Evolutionary conservation across 1,284 basidiomycete genomes (phyloP).

Genomic region (Austroboletus novae-zelandiae): DNA sequence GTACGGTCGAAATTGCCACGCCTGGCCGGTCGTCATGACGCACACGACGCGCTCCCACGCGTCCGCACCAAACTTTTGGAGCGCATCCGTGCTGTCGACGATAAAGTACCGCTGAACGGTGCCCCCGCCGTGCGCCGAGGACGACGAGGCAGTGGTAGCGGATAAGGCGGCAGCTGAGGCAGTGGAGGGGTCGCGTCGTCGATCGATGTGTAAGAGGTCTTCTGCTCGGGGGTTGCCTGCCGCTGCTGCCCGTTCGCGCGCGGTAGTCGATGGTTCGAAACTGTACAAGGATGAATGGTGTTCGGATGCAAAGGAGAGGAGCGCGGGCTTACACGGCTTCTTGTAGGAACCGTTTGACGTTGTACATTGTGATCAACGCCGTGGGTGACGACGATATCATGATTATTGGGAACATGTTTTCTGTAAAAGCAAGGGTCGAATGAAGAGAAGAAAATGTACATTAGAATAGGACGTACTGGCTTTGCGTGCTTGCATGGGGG

Average conservation of each 20-base stretch:
- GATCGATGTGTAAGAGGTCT: conserved; percentile 82
- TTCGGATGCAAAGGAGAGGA: neutral
- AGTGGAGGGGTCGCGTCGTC: conserved; percentile 68
- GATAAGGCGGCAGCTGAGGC: conserved; percentile 24
- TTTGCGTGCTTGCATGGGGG: conserved; percentile 56
- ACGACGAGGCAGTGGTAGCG: neutral
- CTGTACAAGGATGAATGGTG: conserved; percentile 35
- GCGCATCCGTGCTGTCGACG: conserved; percentile 90
- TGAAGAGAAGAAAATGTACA: no score
- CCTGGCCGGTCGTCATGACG: conserved; percentile 94
- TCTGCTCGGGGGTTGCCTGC: conserved; percentile 78
- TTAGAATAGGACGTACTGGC: conserved; percentile 43
- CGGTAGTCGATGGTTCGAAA: conserved; percentile 78
- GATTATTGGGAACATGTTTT: conserved; percentile 85
- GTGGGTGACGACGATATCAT: conserved; percentile 96
- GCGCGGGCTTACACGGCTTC: conserved; percentile 67
- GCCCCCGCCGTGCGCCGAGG: conserved; percentile 1
- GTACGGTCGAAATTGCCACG: conserved; percentile 97
- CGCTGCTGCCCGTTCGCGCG: conserved; percentile 61
- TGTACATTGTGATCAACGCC: conserved; percentile 95
- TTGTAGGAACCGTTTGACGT: conserved; percentile 91
- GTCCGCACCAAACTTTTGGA: conserved; percentile 87
- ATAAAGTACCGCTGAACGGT: conserved; percentile 64
- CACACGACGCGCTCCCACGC: conserved; percentile 96
- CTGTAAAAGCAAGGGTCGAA: conserved; percentile 28